Base-by-base conservation (phyloP, 345 rosid genomes). In the Melaleuca alternifolia region DNA sequence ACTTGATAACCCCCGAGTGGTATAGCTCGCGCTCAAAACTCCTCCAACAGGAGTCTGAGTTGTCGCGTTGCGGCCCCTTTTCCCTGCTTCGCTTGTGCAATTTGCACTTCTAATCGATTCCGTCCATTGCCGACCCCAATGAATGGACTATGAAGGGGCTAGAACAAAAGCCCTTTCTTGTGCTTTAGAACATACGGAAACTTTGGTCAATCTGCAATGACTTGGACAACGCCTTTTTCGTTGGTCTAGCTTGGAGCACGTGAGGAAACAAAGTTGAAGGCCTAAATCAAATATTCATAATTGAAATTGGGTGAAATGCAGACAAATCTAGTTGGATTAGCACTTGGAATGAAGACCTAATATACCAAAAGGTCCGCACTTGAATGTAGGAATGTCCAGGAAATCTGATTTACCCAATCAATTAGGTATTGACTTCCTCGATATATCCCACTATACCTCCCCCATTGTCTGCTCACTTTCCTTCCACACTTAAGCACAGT, bases 271-370 rank as follows among this genome's bases (percentile, higher is more conserved):
- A 16, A 8, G 79, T 65, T 18, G 3, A 65, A 65, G 6, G 33
- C 79, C 7, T 33, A 16, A 33, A 65, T 33, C 44, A 71, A 9
- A 7, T 37, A 33, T 33, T 71, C 26, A 37, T 18, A 18, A 37
- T 71, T 41, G 48, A 71, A 20, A 71, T 37, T 37, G 48, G 12
- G 52, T 48, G 44, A 44, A 44, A 11, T 24, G 54, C 50, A 24
- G 48, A 14, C 18, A 48, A 53, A 50, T 71, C 53, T 84, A 65
- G 85, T 85, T 6, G 86, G 83, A 88, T 85, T 59, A 86, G 65
- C 90, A 86, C 84, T 86, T 53, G 59, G 85, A 86, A 86, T 84
- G n/a, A 24, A 41, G 5, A 71, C 65, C 87, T 85, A 87, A 81
- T 84, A 51, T 71, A 50, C 7, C 28, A 57, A 50, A 84, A 84